These are phyloP conservation scores for Phaffomyces antillensis DNA, from an alignment of 805 yeast genomes.

Conservation along the genomic window DNA sequence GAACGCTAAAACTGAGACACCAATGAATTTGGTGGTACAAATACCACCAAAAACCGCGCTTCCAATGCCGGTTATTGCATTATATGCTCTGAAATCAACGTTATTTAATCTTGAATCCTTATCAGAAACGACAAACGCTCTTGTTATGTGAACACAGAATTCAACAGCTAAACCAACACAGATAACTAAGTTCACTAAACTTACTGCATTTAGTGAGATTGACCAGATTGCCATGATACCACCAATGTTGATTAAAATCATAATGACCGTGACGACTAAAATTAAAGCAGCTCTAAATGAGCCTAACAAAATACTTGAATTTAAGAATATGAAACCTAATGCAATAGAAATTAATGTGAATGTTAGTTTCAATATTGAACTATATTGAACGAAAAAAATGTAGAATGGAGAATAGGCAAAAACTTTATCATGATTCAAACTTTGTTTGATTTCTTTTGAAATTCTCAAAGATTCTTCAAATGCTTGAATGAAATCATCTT, in stretches of 20 bases:
- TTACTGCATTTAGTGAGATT: constrained; percentile 79
- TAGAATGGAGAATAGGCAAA: constrained; percentile 94
- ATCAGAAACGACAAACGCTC: constrained; percentile 51
- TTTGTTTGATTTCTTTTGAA: constrained; percentile 42
- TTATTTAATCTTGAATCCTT: constrained; percentile 27
- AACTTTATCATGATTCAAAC: constrained; percentile 39
- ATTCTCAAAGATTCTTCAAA: constrained; percentile 66
- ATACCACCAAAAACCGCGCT: constrained; percentile 89
- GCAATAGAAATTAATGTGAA: constrained; percentile 48
- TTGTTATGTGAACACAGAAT: constrained; percentile 80
- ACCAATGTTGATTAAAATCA: constrained; percentile 65
- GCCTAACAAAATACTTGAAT: constrained; percentile 57
- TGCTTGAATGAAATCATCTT: constrained; percentile 75
- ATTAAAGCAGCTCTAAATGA: constrained; percentile 53
- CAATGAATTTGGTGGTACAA: constrained; percentile 81
- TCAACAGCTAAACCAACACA: constrained; percentile 93
- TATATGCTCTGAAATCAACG: constrained; percentile 31
- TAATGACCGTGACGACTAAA: constrained; percentile 49
- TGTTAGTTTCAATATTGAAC: constrained; percentile 54
- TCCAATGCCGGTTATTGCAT: constrained; percentile 74
- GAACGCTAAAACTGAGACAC: constrained; percentile 80
- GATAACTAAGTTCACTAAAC: constrained; percentile 83
- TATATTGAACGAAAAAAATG: constrained; percentile 86
- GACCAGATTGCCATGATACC: constrained; percentile 74
- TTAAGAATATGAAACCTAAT: constrained; percentile 39